Evolutionary conservation across 352 stramenopile species (phyloP).

Genomic region (Globisporangium paddicum): DNA sequence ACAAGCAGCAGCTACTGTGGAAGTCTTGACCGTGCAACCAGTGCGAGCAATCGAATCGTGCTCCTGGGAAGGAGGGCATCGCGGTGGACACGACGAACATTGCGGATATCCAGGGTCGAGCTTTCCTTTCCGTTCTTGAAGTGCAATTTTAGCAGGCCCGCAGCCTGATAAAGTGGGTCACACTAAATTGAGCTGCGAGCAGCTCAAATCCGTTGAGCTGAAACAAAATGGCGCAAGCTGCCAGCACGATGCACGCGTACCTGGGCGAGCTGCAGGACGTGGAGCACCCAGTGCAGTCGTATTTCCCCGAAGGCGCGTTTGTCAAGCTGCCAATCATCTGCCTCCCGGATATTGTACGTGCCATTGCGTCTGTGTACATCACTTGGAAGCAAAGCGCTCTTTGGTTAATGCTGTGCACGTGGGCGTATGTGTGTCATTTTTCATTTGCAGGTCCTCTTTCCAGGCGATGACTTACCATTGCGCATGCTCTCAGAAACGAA

Average conservation of each 20-base stretch:
- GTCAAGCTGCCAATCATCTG: slow-evolving; percentile 65
- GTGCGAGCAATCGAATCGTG: too few relatives aligned
- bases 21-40: too few relatives aligned
- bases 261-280: slow-evolving; percentile 66
- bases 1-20: too few relatives aligned
- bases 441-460: slow-evolving; percentile 71
- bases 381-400: too few relatives aligned
- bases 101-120: too few relatives aligned
- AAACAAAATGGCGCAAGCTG: background rate
- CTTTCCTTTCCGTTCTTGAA: too few relatives aligned
- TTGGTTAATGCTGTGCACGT: too few relatives aligned
- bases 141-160: too few relatives aligned
- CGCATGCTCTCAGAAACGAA: slow-evolving; percentile 62
- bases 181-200: background rate
- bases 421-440: background rate
- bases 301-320: slow-evolving; percentile 44
- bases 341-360: slow-evolving; percentile 67
- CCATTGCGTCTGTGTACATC: too few relatives aligned
- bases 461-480: slow-evolving; percentile 70
- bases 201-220: too few relatives aligned
- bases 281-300: slow-evolving; percentile 33
- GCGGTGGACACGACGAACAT: too few relatives aligned
- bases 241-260: slow-evolving; percentile 45
- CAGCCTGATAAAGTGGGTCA: background rate
- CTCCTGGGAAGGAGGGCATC: too few relatives aligned